Evolutionary conservation across 2,329 filamentous ascomycete genomes (phyloP).

Genomic region (Lachnellula hyalina): DNA sequence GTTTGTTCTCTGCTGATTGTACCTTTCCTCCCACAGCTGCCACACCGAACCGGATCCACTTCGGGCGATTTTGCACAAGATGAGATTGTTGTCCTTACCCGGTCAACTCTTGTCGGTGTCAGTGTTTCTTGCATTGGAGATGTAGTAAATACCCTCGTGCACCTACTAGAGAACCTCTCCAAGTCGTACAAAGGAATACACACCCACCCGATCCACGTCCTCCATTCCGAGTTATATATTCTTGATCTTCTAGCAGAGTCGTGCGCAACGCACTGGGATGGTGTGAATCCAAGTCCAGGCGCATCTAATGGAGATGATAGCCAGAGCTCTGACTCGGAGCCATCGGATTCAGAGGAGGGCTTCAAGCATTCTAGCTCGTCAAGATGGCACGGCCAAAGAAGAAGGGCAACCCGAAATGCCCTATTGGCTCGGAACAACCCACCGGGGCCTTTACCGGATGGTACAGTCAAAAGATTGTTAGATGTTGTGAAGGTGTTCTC

Average conservation of each 20-base stretch:
- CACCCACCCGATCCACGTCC: slow-evolving; percentile 52
- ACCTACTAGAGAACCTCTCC: slow-evolving; percentile 53
- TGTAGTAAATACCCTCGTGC: slow-evolving; percentile 53
- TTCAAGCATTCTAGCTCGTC: slow-evolving; percentile 5
- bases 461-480: slow-evolving; percentile 49
- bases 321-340: slow-evolving; percentile 20
- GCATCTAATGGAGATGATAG: slow-evolving; percentile 14
- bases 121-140: slow-evolving; percentile 48
- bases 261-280: slow-evolving; percentile 55
- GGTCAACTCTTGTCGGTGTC: slow-evolving; percentile 56
- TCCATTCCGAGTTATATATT: slow-evolving; percentile 61
- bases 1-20: slow-evolving; percentile 7
- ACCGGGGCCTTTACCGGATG: slow-evolving; percentile 39
- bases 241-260: slow-evolving; percentile 60
- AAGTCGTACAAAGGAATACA: slow-evolving; percentile 47
- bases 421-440: slow-evolving; percentile 18
- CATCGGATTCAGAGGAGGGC: slow-evolving; percentile 15
- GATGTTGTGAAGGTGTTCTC: slow-evolving; percentile 52
- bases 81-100: slow-evolving; percentile 55
- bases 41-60: slow-evolving; percentile 56
- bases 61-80: slow-evolving; percentile 54
- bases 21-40: slow-evolving; percentile 41
- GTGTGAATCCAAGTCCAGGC: slow-evolving; percentile 31
- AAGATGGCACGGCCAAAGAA: slow-evolving; percentile 14
- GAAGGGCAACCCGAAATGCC: slow-evolving; percentile 24